Conservation (phyloP, 768 basidiomycete species). For the Pulveroboletus sp. region DNA sequence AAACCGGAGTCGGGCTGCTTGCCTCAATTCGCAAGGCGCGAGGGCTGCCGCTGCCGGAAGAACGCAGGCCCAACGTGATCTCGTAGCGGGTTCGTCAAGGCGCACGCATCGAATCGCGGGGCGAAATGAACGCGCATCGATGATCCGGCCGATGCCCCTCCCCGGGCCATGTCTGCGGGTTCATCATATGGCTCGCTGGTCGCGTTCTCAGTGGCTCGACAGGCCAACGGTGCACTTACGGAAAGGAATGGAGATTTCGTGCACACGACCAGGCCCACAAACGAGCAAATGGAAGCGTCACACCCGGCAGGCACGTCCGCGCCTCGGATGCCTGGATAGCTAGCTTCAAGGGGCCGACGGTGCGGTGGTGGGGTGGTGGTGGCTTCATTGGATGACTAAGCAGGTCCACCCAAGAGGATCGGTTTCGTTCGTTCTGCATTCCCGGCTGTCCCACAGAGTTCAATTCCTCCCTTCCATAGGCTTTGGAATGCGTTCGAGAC, state of each 20-base stretch:
- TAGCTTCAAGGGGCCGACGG: slow-evolving; percentile 6
- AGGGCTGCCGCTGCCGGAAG: slow-evolving; percentile 1
- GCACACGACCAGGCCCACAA: not conserved
- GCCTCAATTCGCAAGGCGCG: no score
- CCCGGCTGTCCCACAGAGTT: not conserved
- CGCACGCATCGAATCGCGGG: slow-evolving; percentile 3
- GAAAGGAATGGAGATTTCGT: slow-evolving; percentile 12
- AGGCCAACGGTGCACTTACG: slow-evolving; percentile 8
- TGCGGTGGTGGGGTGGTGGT: not conserved
- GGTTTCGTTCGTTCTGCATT: not conserved
- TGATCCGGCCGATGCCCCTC: slow-evolving; percentile 21
- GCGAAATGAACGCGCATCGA: not conserved
- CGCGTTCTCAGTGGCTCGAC: not conserved
- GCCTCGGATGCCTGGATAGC: slow-evolving; percentile 15
- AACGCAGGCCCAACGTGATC: slow-evolving; percentile 2
- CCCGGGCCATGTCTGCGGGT: not conserved
- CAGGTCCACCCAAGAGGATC: not conserved
- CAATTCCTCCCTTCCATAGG: not conserved
- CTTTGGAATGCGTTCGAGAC: not conserved
- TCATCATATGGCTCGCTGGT: not conserved
- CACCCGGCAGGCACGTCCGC: not conserved
- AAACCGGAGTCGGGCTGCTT: slow-evolving; percentile 6
- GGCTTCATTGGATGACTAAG: slow-evolving; percentile 19
- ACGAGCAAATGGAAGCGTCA: not conserved
- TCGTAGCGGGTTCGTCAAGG: not conserved